These are phyloP conservation scores for Colletotrichum sp. DNA, from an alignment of 2,329 filamentous ascomycete species.

Conservation along the genomic window DNA sequence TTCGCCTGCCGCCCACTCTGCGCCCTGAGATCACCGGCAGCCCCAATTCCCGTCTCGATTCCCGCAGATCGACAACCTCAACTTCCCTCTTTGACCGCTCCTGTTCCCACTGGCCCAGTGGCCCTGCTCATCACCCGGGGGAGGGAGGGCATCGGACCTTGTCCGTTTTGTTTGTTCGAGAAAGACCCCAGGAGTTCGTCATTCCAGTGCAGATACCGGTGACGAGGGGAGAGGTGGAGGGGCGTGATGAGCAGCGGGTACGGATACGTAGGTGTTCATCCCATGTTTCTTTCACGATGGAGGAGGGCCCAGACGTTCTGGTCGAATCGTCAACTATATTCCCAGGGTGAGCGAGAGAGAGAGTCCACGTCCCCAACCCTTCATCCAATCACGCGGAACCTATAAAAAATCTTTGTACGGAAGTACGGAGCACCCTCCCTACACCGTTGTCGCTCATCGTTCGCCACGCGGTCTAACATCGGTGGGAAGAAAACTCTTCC, in stretches of 20 bases:
- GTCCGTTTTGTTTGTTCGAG: background rate
- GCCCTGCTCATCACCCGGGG: background rate
- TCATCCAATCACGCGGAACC: background rate
- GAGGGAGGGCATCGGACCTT: background rate
- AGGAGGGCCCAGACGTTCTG: background rate
- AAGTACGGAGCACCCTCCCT: background rate
- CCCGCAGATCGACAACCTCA: background rate
- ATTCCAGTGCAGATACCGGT: background rate
- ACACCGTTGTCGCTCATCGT: background rate
- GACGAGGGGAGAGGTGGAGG: background rate
- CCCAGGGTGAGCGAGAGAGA: background rate
- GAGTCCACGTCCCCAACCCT: background rate
- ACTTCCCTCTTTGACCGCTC: background rate
- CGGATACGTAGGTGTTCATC: background rate
- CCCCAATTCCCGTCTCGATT: background rate
- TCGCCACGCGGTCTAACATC: slow-evolving; percentile 1
- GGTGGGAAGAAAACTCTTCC: background rate
- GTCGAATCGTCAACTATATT: background rate
- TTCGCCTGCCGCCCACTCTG: background rate
- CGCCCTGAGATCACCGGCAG: background rate
- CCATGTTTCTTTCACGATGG: background rate
- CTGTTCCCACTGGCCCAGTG: background rate
- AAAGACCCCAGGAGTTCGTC: background rate
- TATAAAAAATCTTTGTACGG: background rate
- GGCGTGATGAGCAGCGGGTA: background rate